Base-by-base conservation (phyloP, 306 rosid genomes). In the Quercus bicolor region DNA sequence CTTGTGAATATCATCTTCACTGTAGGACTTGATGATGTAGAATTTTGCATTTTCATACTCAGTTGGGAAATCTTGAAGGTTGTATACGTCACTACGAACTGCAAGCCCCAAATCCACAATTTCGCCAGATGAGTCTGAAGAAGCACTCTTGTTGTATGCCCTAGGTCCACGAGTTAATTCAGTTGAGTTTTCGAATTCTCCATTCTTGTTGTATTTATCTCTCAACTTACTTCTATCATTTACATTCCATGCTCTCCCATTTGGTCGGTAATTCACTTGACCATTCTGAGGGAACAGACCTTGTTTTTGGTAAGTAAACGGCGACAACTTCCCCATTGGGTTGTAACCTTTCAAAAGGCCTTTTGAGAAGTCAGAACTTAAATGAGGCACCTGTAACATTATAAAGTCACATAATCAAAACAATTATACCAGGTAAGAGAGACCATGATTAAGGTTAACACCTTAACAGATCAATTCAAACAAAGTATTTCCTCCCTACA, bases 1-100 rank as follows among this genome's bases (percentile, higher is more conserved):
- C 87, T 91, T 94, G 37, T 94, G 98, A 68, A 94, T 23, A 14
- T 94, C 97, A 70, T 94, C 98, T 80, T 94, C 98, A 81, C 92
- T 94, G 83, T 85, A 94, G 75, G 98, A 94, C 81, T 94, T 94
- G 70, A 94, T 90, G 73, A 94, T 83, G 60, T 84, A 94, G 73
- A 94, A 94, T 18, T 89, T 91, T 1, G 92, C 97, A 77, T 71
- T 31, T 83, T 87, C 88, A 75, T 87, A 86, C 69, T 85, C 83
- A 3, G 88, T 85, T 68, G 84, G 83, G 73, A 93, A 91, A 75
- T 88, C 96, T 23, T 86, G 68, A 72, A 83, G 83, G 78, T 93
- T 93, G 74, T 88, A 91, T 80, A 61, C 79, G 59, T 90, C 95
- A 75, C 89, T 87, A 70, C 72, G 33, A 45, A 81, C 59, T 5